Evolutionary conservation across 768 basidiomycete genomes (phyloP).

Genomic region (Sutorius australiensis): DNA sequence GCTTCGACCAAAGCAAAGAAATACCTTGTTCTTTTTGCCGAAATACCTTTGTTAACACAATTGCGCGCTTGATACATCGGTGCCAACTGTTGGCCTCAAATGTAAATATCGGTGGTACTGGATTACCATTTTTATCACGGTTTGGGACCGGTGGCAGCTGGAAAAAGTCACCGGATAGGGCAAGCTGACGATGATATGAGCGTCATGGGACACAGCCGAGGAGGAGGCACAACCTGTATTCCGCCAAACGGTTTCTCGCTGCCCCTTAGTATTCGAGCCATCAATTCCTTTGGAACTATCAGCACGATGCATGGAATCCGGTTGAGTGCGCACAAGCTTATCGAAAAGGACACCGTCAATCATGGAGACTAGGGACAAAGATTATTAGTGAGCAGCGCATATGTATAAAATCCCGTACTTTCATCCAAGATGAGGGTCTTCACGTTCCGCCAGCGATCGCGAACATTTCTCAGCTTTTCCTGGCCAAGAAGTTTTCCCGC

Average conservation of each 20-base stretch:
- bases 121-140: conserved; percentile 43
- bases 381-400: neutral
- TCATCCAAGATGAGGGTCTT: conserved; percentile 80
- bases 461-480: conserved; percentile 35
- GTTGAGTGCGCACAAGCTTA: conserved; percentile 53
- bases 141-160: conserved; percentile 81
- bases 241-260: conserved; percentile 71
- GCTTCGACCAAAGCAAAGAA: conserved; percentile 2
- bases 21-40: conserved; percentile 79
- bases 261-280: conserved; percentile 57
- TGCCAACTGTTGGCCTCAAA: conserved; percentile 81
- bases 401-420: conserved; percentile 41
- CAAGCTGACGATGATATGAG: conserved; percentile 45
- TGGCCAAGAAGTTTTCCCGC: conserved; percentile 51
- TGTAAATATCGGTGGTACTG: conserved; percentile 57
- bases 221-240: conserved; percentile 58
- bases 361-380: conserved; percentile 69
- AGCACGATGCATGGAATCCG: conserved; percentile 35
- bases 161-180: conserved; percentile 86
- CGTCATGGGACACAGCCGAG: neutral
- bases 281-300: conserved; percentile 43
- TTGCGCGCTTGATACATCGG: conserved; percentile 52
- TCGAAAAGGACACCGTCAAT: conserved; percentile 78
- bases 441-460: conserved; percentile 60
- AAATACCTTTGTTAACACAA: conserved; percentile 71